Percentiles rank a stretch among this genome's conserved stretches.
phyloP scores from a whole-genome alignment of 768 basidiomycete species.

The Lentinula edodes region DNA sequence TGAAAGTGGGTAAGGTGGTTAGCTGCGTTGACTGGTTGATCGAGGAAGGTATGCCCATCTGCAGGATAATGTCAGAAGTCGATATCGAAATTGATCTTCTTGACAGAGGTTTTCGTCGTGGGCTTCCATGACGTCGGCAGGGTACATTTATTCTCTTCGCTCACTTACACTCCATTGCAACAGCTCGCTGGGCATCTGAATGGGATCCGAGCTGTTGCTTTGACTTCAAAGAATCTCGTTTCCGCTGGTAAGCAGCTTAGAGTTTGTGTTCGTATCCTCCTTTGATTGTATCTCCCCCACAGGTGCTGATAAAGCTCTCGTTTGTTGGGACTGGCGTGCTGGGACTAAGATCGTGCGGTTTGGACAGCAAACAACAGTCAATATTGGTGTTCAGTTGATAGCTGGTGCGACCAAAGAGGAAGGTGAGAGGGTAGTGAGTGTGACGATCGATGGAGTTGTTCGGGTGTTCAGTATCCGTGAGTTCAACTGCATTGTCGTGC shows the following conservation, averaged over 20 bases:
- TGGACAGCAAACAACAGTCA: conserved; percentile 89
- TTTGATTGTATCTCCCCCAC: background rate
- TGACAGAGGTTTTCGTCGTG: conserved; percentile 79
- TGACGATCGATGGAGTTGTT: conserved; percentile 90
- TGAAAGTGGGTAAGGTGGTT: conserved; percentile 84
- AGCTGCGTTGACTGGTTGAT: conserved; percentile 85
- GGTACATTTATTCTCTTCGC: conserved; percentile 82
- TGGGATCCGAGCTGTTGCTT: conserved; percentile 84
- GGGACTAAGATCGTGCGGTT: conserved; percentile 88
- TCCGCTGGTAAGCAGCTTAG: conserved; percentile 53
- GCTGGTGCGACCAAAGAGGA: conserved; percentile 41
- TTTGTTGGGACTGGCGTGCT: conserved; percentile 88
- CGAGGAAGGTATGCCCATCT: conserved; percentile 55
- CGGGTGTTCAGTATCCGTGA: conserved; percentile 86
- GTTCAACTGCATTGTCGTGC: conserved; percentile 18
- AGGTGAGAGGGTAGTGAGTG: conserved; percentile 82
- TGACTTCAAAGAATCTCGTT: conserved; percentile 80
- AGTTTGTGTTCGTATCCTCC: background rate
- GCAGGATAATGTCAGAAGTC: conserved; percentile 2
- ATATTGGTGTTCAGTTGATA: conserved; percentile 85
- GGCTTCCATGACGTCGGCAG: conserved; percentile 95
- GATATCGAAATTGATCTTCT: background rate
- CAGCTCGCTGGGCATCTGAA: conserved; percentile 84
- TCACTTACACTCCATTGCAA: conserved; percentile 79
- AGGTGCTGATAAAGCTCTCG: conserved; percentile 63